These are phyloP conservation scores for Rhizomucor miehei DNA, from an alignment of 371 early-diverging fungal genomes.

Conservation along the genomic window DNA sequence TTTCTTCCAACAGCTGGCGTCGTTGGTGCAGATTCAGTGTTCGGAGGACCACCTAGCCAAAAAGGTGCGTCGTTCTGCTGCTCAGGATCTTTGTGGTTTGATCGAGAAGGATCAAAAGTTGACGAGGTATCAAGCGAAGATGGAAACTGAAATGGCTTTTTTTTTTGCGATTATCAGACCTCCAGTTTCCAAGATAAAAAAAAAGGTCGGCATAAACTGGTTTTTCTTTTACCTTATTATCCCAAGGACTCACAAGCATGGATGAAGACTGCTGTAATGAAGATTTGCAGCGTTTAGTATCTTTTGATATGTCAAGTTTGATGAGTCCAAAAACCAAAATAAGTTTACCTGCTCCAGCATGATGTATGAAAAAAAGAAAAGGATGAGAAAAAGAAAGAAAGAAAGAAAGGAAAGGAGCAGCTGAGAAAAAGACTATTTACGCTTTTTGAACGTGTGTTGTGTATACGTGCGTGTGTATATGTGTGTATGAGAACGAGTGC, in stretches of 20 bases:
- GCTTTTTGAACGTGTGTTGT: background rate
- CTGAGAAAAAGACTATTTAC: constrained; percentile 1
- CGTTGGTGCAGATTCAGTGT: background rate
- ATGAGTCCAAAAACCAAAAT: background rate
- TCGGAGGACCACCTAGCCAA: constrained; percentile 14
- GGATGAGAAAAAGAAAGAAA: constrained; percentile 7
- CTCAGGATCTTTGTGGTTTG: background rate
- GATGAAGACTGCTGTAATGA: constrained; percentile 8
- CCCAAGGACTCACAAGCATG: constrained; percentile 17
- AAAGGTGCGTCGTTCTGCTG: constrained; percentile 11
- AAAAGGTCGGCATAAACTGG: background rate
- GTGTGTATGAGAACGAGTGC: background rate
- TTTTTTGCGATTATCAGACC: background rate
- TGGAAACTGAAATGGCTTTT: constrained; percentile 1
- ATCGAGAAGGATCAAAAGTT: background rate
- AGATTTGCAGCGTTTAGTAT: background rate
- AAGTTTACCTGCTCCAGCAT: constrained; percentile 19
- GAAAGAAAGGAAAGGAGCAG: constrained; percentile 1
- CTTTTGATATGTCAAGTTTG: no score
- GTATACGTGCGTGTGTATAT: background rate
- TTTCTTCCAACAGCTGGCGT: constrained; percentile 1
- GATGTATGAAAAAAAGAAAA: constrained; percentile 2
- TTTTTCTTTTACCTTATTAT: constrained; percentile 15
- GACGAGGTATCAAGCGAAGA: background rate
- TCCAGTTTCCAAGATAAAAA: background rate